phyloP scores from a whole-genome alignment of 2,329 filamentous ascomycete genomes.

The Chaetothyriales sp. region DNA sequence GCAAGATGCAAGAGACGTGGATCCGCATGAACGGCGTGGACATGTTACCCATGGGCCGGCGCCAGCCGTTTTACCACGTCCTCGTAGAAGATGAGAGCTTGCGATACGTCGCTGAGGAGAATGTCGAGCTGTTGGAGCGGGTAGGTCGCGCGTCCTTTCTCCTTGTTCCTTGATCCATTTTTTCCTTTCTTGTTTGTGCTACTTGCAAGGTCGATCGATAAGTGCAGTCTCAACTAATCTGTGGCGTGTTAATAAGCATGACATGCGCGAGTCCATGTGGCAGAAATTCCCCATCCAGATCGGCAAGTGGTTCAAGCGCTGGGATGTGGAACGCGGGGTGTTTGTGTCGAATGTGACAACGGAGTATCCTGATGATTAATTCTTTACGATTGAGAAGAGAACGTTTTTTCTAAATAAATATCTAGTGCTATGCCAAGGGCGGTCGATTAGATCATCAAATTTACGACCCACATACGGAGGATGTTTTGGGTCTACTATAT shows the following conservation, averaged over 20 bases:
- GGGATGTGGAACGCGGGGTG: constrained; percentile 49
- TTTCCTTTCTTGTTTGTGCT: neutral
- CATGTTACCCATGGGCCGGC: constrained; percentile 42
- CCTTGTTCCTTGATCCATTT: neutral
- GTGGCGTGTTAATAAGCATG: constrained; percentile 16
- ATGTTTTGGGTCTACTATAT: no score
- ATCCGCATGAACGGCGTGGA: constrained; percentile 52
- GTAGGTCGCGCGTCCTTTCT: constrained; percentile 14
- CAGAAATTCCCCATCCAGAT: constrained; percentile 31
- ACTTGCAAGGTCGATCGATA: neutral
- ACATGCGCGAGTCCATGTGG: constrained; percentile 38
- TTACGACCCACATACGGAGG: no score
- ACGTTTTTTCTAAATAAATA: neutral
- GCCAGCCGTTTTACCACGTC: constrained; percentile 71
- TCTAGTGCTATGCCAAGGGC: neutral
- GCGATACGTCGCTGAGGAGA: constrained; percentile 68
- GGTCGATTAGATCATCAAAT: no score
- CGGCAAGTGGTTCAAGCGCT: constrained; percentile 79
- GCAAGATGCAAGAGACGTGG: constrained; percentile 48
- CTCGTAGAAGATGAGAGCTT: constrained; percentile 59
- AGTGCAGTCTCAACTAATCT: neutral
- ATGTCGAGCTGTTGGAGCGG: constrained; percentile 49
- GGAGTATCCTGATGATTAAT: constrained; percentile 72
- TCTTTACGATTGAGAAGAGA: neutral
- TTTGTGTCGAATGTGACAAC: constrained; percentile 78